Evolutionary conservation across 192 early-diverging fungal species (phyloP), one percentile per base, ranked within the genome.

Genomic region (Umbelopsis ramanniana): DNA sequence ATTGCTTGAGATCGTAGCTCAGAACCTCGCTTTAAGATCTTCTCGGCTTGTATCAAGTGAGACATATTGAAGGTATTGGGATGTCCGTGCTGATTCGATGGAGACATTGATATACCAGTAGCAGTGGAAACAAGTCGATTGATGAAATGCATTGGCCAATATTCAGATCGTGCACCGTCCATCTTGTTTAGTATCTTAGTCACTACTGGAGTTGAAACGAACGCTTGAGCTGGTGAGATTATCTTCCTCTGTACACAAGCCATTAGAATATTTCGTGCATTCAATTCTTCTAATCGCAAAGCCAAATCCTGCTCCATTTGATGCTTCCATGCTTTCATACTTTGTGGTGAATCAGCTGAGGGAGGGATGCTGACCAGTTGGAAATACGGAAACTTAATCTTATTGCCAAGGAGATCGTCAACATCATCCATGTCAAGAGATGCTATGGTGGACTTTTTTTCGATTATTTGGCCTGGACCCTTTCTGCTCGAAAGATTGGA

Each of bases 61-160:
- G 60, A 22, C 11, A 37, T 66, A 33, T 77, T 63, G 37, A 75
- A 46, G n/a, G 74, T 77, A 52, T 80, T 80, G 35, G 71, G 53
- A 21, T 74, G 74, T 0, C 48, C 76, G 66, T 66, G 63, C 73
- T 74, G 60, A 14, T 74, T 52, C 4, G 38, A 48, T 29, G 67
- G 7, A 82, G 43, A 19, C 33, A 82, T 33, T 35, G 78, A 66
- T 26, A 77, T 70, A 19, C 86, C 86, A 7, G 85, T 70, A 4
- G 86, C 82, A 33, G 76, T 84, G 6, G 83, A 76, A 14, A 84
- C 84, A 47, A 83, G 68, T 15, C 81, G 72, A 68, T 84, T 80
- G n/a, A 87, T 74, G 40, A 79, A 73, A 5, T 76, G 68, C 37
- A 80, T 79, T 17, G 82, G 75, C 86, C 84, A 85, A 15, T 83